Conservation (phyloP, 2,329 filamentous ascomycete species). For the Alternaria sp. region DNA sequence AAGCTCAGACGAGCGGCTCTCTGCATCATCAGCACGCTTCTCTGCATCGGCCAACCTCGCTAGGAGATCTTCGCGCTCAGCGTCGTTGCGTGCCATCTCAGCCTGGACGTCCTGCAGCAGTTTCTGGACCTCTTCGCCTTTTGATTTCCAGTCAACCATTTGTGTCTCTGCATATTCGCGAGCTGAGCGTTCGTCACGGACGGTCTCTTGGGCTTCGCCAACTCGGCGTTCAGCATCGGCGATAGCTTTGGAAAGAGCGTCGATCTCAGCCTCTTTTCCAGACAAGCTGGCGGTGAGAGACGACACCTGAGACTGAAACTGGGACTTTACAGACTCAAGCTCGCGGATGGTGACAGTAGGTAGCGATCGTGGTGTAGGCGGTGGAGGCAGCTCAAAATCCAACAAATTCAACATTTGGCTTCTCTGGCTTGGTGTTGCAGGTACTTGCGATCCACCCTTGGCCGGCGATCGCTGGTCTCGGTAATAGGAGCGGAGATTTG, state of each 20-base stretch:
- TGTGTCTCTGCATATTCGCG: constrained; percentile 77
- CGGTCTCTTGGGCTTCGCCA: constrained; percentile 80
- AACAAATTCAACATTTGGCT: constrained; percentile 55
- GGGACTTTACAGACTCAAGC: constrained; percentile 88
- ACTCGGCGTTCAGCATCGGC: constrained; percentile 91
- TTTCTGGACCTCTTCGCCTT: constrained; percentile 83
- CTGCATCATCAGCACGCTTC: constrained; percentile 74
- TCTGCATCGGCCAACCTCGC: constrained; percentile 77
- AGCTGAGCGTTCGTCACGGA: constrained; percentile 75
- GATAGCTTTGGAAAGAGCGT: constrained; percentile 84
- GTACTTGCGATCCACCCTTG: constrained; percentile 34
- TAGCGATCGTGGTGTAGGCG: constrained; percentile 88
- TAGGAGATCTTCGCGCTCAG: constrained; percentile 80
- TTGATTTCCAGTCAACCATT: constrained; percentile 81
- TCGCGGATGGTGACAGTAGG: constrained; percentile 91
- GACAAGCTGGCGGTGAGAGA: constrained; percentile 90
- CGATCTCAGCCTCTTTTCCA: constrained; percentile 90
- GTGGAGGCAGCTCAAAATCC: constrained; percentile 92
- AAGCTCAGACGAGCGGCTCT: constrained; percentile 76
- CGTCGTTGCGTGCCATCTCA: constrained; percentile 78
- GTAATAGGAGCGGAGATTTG: constrained; percentile 55
- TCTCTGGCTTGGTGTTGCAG: constrained; percentile 41
- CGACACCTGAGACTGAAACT: constrained; percentile 89
- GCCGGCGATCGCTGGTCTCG: constrained; percentile 43
- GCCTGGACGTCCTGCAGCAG: constrained; percentile 80